These are phyloP conservation scores for Calycina herbarum DNA, from an alignment of 2,329 filamentous ascomycete species.

Conservation along the genomic window DNA sequence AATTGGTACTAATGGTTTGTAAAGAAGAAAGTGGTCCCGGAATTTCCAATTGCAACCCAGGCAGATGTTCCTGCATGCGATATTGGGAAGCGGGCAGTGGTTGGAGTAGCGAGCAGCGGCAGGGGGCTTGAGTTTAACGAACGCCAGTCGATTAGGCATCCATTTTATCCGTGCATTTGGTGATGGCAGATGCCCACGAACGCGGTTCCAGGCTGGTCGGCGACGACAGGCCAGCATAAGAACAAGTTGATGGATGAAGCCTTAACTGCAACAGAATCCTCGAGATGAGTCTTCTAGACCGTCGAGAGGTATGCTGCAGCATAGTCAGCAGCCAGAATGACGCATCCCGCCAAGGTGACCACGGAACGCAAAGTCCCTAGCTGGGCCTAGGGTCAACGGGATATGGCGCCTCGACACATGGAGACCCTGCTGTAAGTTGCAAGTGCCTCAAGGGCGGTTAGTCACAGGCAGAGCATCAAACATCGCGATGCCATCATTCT, in stretches of 20 bases:
- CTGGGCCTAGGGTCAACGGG: background rate
- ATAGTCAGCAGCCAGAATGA: constrained; percentile 24
- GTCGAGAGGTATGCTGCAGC: constrained; percentile 4
- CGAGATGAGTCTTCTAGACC: constrained; percentile 3
- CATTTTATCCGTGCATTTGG: constrained; percentile 10
- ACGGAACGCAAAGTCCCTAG: background rate
- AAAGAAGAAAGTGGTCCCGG: constrained; percentile 3
- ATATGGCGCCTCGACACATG: constrained; percentile 6
- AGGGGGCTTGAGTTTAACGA: background rate
- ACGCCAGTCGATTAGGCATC: constrained; percentile 11
- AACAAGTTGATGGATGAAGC: background rate
- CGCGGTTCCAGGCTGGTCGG: background rate
- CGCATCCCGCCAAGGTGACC: constrained; percentile 18
- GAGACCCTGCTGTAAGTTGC: background rate
- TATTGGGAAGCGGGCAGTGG: background rate
- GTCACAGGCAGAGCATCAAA: background rate
- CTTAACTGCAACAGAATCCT: background rate
- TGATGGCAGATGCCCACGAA: constrained; percentile 11
- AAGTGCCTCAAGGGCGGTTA: background rate
- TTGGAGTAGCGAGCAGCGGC: constrained; percentile 1
- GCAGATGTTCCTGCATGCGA: constrained; percentile 12
- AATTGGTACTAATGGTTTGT: background rate
- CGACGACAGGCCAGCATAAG: background rate
- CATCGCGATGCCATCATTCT: background rate
- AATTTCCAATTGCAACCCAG: background rate